Evolutionary conservation across 2,329 filamentous ascomycete species (phyloP), one percentile per base, ranked within the genome.

Genomic region (Apiospora rasikravindrae): DNA sequence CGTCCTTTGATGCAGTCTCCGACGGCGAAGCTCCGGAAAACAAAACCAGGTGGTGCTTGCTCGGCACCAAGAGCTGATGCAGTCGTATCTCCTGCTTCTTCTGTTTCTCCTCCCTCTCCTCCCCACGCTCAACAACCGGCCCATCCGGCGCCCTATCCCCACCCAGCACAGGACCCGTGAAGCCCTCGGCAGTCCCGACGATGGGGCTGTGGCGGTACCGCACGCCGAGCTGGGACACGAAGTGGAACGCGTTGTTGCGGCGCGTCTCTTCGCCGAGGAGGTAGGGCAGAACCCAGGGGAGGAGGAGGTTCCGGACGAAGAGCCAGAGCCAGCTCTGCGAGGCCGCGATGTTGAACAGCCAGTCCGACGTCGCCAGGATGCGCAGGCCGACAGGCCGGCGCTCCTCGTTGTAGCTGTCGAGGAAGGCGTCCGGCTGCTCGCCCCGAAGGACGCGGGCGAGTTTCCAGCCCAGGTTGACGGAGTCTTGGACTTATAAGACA

Each of bases 401-500:
- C 76, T 89, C 87, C 3, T 76, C 74, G 70, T 86, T 81, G 75
- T 88, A 89, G 14, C 81, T 85, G 68, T 86, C 80, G 0, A 90
- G 80, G 1, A 89, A 79, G 0, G 79, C 74, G 16, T 83, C 77
- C 13, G 78, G 78, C 2, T 81, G 73, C 49, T 76, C 69, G 51
- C 71, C 61, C 1, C 74, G 74, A 1, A 87, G 77, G 5, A 85
- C 86, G 1, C 83, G 79, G 0, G 85, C 83, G 2, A 90, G 80
- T 74, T 89, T 89, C 87, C 88, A 89, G 37, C 84, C 85, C 0
- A 90, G 80, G 71, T 89, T 89, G 49, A 86, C 81, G 0, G 86
- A 84, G 71, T 89, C 88, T 40, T 86, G 85, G 29, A 90, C 68
- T 69, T 11, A 6, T 4, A 0, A 24, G 1, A 4, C 8, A 24